Base-by-base conservation (phyloP, 2,329 filamentous ascomycete genomes). In the Incumbomyces delicatus region DNA sequence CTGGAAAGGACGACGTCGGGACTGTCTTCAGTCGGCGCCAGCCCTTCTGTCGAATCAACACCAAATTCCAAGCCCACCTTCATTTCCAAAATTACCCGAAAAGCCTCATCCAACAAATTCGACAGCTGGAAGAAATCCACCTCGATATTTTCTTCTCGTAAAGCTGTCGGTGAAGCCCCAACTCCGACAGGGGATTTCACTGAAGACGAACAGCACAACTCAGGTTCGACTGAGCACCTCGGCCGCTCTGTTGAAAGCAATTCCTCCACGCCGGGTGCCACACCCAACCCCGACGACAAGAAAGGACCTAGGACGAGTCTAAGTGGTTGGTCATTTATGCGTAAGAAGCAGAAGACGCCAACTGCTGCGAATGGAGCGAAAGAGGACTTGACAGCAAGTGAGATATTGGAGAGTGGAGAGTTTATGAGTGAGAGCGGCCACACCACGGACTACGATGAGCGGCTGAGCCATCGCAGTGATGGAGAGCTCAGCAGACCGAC, bases 81-180 rank as follows among this genome's bases (percentile, higher is more conserved):
- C 44, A 73, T 74, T 49, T 70, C 70, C 47, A 73, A 72, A 51
- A 68, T 74, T 46, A 72, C 69, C 6, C 67, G 71, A 43, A 74
- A 73, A 51, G 66, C 70, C 41, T 71, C 67, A 54, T 66, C 69
- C 60, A 74, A 72, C 50, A 73, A 73, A 56, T 71, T 69, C 49
- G 62, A 66, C 41, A 68, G 69, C 12, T 74, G 71, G 71, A 73
- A 73, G 56, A 67, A 70, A 33, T 64, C 64, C 6, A 63, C 66
- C 10, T 44, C 53, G 35, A 53, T 73, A 6, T 72, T 72, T 50
- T 70, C 64, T 36, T 69, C 68, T 53, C 70, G 68, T 54, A 35
- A 14, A 29, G 38, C 6, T n/a, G 8, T 31, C 16, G 42, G 42
- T 17, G 65, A 62, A 29, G 66, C 70, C 40, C 57, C 66, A 14